Base-by-base conservation (phyloP, 169 alveolate genomes). In the Cryptosporidium parvum region DNA sequence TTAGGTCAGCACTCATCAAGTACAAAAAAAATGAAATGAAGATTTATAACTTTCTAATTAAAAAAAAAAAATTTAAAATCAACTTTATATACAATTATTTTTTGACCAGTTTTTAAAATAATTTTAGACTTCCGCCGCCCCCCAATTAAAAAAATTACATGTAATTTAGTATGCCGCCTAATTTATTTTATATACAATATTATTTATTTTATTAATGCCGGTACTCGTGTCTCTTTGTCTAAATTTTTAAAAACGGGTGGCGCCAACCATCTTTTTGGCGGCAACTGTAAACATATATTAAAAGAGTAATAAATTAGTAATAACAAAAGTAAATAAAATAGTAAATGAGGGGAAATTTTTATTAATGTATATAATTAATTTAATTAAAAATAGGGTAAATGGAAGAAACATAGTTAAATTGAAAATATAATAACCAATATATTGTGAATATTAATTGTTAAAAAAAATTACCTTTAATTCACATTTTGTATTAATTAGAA, bases 341-440 rank as follows among this genome's bases (percentile, higher is more conserved):
- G 26, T 37, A 65, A 65, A 65, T n/a, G 67, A 56, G 67, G 67
- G 67, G 67, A 56, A 56, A 56, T 21, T 56, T n/a, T 23, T 3
- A 3, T 56, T 21, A 56, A 56, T 56, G 3, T 8, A 59, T 59
- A 59, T 12, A 58, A 65, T 21, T 31, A 5, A 14, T 29, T 18
- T 14, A 33, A 8, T 62, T 62, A n/a, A 31, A 62, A 62, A 16
- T 62, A 53, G 10, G 29, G 62, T 26, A 8, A 53, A 53, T 53
- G 48, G 62, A 53, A 23, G 29, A 53, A 26, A 26, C 10, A 56
- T 23, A 56, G 37, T 56, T 56, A 56, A 56, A 48, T 48, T 48
- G 21, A 48, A n/a, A 48, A 48, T 48, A 48, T 0, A n/a, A 6
- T 56, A 56, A 10, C 8, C 18, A 56, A 21, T 56, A 56, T 8